Evolutionary conservation across 129 eudicot genomes (phyloP), one percentile per base, ranked within the genome.

Genomic region (Escallonia herrerae): DNA sequence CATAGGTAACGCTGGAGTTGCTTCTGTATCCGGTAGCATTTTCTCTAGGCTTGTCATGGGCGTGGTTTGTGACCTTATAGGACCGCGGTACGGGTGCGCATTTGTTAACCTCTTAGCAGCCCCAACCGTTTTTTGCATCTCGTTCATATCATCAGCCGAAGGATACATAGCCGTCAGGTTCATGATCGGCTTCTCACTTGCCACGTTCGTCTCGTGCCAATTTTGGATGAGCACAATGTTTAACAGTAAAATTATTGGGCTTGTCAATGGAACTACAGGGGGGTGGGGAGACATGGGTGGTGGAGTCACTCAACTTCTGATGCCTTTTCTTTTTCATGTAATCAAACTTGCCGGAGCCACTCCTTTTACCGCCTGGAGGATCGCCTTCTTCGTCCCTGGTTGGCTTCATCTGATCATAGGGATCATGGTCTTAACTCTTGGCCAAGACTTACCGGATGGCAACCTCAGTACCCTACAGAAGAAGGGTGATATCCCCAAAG

Each of bases 251-350:
- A 77, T 84, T 58, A 80, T 84, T 42, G 90, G 90, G 7, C 60
- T 70, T 0, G 90, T 77, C 39, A 84, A 80, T 45, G 90, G 85
- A 37, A 80, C 83, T 1, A 84, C 89, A 0, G 89, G 85, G 0
- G 89, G 89, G 3, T 83, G 89, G 89, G 89, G 85, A n/a, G 78
- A 84, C 58, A 78, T 77, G 77, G 90, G 85, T 10, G 85, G 85
- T 7, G 90, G 90, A 9, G 85, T 77, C 0, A 80, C 90, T 11
- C 90, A 83, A 47, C 80, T 83, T 7, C 11, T 80, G n/a, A 81
- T 83, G 89, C 89, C 89, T 22, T 55, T 83, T 44, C 66, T 83
- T 22, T 83, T 41, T 33, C 79, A 83, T 42, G 57, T 79, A 4
- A 83, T 83, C 9, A 48, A 63, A 52, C 40, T 54, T 63, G 64